Evolutionary conservation across 2,329 filamentous ascomycete genomes (phyloP).

Genomic region (Emergomyces orientalis): DNA sequence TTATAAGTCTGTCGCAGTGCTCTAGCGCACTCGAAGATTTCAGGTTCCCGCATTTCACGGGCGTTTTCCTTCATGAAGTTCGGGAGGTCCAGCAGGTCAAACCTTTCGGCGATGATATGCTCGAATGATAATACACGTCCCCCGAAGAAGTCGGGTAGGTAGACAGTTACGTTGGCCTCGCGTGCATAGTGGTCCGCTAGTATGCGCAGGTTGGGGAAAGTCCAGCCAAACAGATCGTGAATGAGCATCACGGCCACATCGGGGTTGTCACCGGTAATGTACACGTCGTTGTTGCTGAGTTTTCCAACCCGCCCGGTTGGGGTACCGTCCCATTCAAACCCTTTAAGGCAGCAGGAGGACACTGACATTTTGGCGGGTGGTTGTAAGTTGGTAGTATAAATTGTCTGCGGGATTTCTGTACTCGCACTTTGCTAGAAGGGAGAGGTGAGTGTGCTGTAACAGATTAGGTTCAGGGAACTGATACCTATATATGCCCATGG

Average conservation of each 20-base stretch:
- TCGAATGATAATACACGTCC: neutral
- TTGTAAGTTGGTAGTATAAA: neutral
- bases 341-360: slow-evolving; percentile 19
- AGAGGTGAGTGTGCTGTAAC: neutral
- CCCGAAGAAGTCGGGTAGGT: slow-evolving; percentile 29
- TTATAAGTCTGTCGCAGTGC: slow-evolving; percentile 23
- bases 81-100: neutral
- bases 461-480: too few relatives aligned
- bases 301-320: slow-evolving; percentile 28
- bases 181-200: slow-evolving; percentile 41
- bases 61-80: slow-evolving; percentile 8
- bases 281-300: slow-evolving; percentile 27
- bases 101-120: neutral
- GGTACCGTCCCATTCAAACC: slow-evolving; percentile 36
- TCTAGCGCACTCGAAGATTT: slow-evolving; percentile 30
- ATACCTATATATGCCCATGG: neutral
- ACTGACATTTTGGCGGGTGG: neutral
- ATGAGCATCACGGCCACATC: slow-evolving; percentile 31
- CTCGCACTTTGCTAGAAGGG: neutral
- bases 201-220: slow-evolving; percentile 37
- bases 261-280: slow-evolving; percentile 31
- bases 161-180: slow-evolving; percentile 40
- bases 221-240: slow-evolving; percentile 39
- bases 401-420: neutral
- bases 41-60: slow-evolving; percentile 31